Base-by-base conservation (phyloP, 306 rosid species). In the Vigna unguiculata region DNA sequence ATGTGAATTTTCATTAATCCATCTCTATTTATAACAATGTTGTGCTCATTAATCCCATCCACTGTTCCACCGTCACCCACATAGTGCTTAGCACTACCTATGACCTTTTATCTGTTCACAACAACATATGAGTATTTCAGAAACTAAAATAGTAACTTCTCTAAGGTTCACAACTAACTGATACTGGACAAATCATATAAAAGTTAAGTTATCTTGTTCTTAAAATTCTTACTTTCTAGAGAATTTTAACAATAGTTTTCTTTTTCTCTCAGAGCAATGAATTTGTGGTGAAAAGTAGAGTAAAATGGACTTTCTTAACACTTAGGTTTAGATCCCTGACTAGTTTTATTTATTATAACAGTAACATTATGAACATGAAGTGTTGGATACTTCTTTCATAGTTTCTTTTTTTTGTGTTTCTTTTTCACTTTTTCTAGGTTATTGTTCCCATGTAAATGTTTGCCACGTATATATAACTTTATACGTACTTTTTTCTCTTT, bases 11-110 rank as follows among this genome's bases (percentile, higher is more conserved):
- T 54, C 79, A 84, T 68, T 72, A 84, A 51, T 76, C 7, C 84
- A 66, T 80, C 77, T 66, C 46, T 66, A 54, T 76, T 71, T 55
- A 76, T 72, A 17, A 80, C 74, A 64, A 85, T 84, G 59, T 84
- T 59, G 78, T 63, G 28, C 77, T 66, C 87, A 72, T 84, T 75
- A 32, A 80, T 84, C 57, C 88, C 88, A 46, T 81, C 4, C 46
- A 54, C 47, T 22, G 88, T 84, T 69, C 88, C 85, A 32, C 88
- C 88, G 49, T 84, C 88, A 34, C 88, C 88, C 8, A 84, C 85
- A 9, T 30, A 84, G 55, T 84, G 88, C 75, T 84, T 84, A 72
- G 88, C 88, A 61, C 75, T 52, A 53, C 71, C 85, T 43, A 79
- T 3, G 54, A 84, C 81, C 25, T 84, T 84, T 45, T 84, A 76